These are phyloP conservation scores for Nakazawaea anatomiae DNA, from an alignment of 805 yeast species.

Conservation along the genomic window DNA sequence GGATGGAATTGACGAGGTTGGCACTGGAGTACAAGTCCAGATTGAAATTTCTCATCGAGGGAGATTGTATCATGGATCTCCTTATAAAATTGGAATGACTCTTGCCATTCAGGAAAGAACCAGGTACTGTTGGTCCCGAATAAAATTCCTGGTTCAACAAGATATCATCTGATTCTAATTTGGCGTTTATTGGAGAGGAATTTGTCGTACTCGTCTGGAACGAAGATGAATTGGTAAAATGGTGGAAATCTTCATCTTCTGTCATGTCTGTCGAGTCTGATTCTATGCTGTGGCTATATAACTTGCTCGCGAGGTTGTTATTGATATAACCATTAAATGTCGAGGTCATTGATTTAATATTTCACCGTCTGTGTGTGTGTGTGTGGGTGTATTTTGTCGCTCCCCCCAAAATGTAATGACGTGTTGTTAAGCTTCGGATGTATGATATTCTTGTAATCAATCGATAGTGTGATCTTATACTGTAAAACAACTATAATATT, in stretches of 20 bases:
- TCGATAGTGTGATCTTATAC: no score
- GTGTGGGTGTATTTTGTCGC: not conserved
- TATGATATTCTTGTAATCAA: no score
- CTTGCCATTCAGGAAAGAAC: slow-evolving; percentile 4
- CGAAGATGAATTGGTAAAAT: slow-evolving; percentile 27
- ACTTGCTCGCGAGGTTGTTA: not conserved
- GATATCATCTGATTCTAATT: not conserved
- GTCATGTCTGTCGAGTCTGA: slow-evolving; percentile 21
- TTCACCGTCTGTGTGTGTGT: not conserved
- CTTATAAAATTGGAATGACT: slow-evolving; percentile 25
- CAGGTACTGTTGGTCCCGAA: slow-evolving; percentile 2
- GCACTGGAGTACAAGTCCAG: slow-evolving; percentile 4
- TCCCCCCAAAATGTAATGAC: no score
- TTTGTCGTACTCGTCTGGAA: slow-evolving; percentile 30
- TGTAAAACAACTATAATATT: no score
- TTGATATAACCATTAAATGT: slow-evolving; percentile 1
- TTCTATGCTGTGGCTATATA: slow-evolving; percentile 5
- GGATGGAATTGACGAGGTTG: not conserved
- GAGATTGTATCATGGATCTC: slow-evolving; percentile 25
- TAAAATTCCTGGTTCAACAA: slow-evolving; percentile 14
- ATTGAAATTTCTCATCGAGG: slow-evolving; percentile 23
- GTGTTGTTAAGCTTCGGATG: no score
- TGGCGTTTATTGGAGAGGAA: slow-evolving; percentile 13
- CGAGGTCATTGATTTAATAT: not conserved
- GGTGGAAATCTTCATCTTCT: slow-evolving; percentile 26